Evolutionary conservation across 2,329 filamentous ascomycete species (phyloP), one percentile per base, ranked within the genome.

Genomic region (Colletotrichum neosansevieriae): DNA sequence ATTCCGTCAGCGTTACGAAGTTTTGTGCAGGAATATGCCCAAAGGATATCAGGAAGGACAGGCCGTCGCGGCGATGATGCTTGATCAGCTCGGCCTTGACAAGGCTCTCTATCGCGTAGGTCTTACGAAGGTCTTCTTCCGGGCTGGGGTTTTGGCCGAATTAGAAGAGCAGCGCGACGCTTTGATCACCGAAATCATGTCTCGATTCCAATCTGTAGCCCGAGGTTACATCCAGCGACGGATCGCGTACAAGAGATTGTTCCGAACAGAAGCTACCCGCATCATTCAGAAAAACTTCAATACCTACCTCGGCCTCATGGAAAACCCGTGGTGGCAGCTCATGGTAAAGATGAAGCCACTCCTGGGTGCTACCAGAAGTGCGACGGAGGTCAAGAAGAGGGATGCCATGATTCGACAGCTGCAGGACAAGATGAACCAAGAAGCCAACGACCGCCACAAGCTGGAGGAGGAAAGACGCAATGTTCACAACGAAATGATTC

Each of bases 251-350:
- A 99, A 99, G 79, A 90, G 94, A 24, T 85, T 99, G 0, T 99
- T 99, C 78, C 91, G 97, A 36, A 93, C 95, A 0, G 96, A 99
- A 77, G 96, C 96, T 1, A 97, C 95, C 0, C 88, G 93, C 15
- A 97, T 99, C 71, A 96, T 99, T 56, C 95, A 98, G 77, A 89
- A 91, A 47, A 99, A 99, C 77, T 96, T 99, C 77, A 91, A 94
- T 58, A 91, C 96, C 3, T 99, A 99, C 74, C 87, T 97, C 5
- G 89, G 97, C 67, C 88, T 99, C 21, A 94, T 93, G 74, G 88
- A 93, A 50, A 98, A 94, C 75, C 96, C 96, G 2, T 99, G 97
- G 97, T 99, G 97, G 97, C 91, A 93, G 73, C 86, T 99, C 5
- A 93, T 98, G 72, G 91, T 94, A 6, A 92, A 93, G 75, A 98